Base-by-base conservation (phyloP, 2,329 filamentous ascomycete genomes). In the Myriosclerotinia duriaeana region DNA sequence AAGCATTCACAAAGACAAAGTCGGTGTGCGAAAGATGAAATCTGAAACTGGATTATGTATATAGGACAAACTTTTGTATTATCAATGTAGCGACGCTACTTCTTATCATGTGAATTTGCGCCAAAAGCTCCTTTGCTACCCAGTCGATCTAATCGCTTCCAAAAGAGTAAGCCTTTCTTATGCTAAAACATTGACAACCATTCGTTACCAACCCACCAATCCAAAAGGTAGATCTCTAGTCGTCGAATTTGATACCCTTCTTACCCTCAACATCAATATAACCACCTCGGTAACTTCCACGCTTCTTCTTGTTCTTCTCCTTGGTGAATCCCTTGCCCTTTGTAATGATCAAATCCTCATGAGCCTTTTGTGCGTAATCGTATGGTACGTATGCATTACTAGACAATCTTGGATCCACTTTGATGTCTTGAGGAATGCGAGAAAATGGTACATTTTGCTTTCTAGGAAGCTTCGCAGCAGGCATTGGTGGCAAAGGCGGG, bases 291-390 rank as follows among this genome's bases (percentile, higher is more conserved):
- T 97, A 99, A 71, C 89, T 92, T 61, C 95, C 95, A 73, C 88
- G 85, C 84, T 93, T 93, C 85, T 93, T 95, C 84, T 99, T 99
- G 81, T 99, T 99, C 88, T 99, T 99, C 83, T 98, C 95, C 83
- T 99, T 99, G 68, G 94, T 98, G 80, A 99, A 99, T 5, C 92
- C 93, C 81, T 97, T 98, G 74, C 95, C 95, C 77, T 90, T 92
- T 42, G 94, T 98, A 50, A 97, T 86, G 59, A 93, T 91, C 70
- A 99, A 81, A 76, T 97, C 93, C 72, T 92, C 86, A 76, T 93
- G 91, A 11, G 96, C 96, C 72, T 88, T 88, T 73, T 95, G 89
- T 34, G 93, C 94, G 79, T 98, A 99, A 70, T 90, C 89, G 77
- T 97, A 92, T 30, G 88, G 83, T 14, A 92, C 83, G 77, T 94